Base-by-base conservation (phyloP, 169 alveolate genomes). In the Plasmodium ovale region DNA sequence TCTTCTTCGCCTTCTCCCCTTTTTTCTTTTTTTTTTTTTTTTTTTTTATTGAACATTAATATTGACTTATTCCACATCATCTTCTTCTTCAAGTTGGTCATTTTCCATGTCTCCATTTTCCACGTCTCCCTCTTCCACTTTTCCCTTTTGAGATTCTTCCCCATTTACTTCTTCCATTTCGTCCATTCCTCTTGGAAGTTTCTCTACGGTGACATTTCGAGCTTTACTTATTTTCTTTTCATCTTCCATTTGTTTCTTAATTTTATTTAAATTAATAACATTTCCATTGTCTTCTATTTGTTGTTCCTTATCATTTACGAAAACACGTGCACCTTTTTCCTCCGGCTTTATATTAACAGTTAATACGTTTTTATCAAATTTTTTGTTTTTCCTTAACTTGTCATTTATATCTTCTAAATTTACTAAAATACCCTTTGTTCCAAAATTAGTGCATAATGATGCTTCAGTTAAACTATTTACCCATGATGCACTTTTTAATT, bases 391-490 rank as follows among this genome's bases (percentile, higher is more conserved):
- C 23, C 0, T 37, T 35, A 19, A 3, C 54, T 79, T 65, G 44
- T 49, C 44, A 10, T 74, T 62, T 23, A 74, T 25, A 60, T 60
- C 42, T 47, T 79, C 56, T 62, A 19, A 29, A 49, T 79, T 64
- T 3, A 79, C 44, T 62, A 79, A 25, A 9, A 79, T 51, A 9
- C 89, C 89, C 19, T 49, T 74, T 62, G 49, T 77, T 39, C 68
- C 77, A 77, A 77, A 77, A 68, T 77, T 51, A 23, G 39, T 47
- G 33, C 89, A 77, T 19, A 56, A 4, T 16, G 89, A 77, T 9
- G 79, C 89, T 67, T 77, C 89, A 47, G 73, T 54, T n/a, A 77
- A 54, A 29, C 79, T 64, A 19, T 77, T 77, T 4, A 77, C 69
- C 89, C 89, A 77, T 29, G 89, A 77, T 21, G 56, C 10, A 44